Base-by-base conservation (phyloP, 31 red algal species). In the Odonthalia washingtoniensis region DNA sequence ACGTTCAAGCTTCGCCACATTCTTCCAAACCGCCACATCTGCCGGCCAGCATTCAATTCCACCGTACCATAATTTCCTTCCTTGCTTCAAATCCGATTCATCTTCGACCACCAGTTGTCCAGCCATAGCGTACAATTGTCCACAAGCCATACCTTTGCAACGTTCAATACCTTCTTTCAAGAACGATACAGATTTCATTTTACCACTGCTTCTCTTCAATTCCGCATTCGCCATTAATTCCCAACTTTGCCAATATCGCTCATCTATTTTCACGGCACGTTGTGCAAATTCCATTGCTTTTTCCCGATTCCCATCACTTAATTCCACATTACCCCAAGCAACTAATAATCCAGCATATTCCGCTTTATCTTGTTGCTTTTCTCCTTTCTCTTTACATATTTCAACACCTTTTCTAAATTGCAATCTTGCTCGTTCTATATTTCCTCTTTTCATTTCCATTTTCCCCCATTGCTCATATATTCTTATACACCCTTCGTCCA, bases 381-480 rank as follows among this genome's bases (percentile, higher is more conserved):
- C n/a, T n/a, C n/a, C n/a, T 26, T 37, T 31, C 53, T 18, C 4
- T 3, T 45, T 53, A 57, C 49, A 57, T 24, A 61, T 14, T 37
- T 65, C 44, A 6, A 94, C 70, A 3, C 86, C 92, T 2, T 75
- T 34, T 31, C 84, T 26, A 65, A 84, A 94, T 52, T 89, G 35
- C 3, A 34, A n/a, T 35, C 85, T 36, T 24, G 92, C 85, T n/a
- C 83, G 74, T 14, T 67, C 52, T 52, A 89, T 24, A 57, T 88
- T 77, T 39, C 77, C 78, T 9, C 66, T 46, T 2, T 46, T 60
- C 0, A 34, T 9, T 39, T 83, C 85, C 26, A 94, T 43, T 45
- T 83, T 57, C 14, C 77, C 92, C 92, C 92, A 94, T 40, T 80
- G 61, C 75, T 94, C 85, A 63, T 90, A 94, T 27, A 65, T 95